These are phyloP conservation scores for Ceratobasidium sp. DNA, from an alignment of 1,284 basidiomycete species.

Conservation along the genomic window DNA sequence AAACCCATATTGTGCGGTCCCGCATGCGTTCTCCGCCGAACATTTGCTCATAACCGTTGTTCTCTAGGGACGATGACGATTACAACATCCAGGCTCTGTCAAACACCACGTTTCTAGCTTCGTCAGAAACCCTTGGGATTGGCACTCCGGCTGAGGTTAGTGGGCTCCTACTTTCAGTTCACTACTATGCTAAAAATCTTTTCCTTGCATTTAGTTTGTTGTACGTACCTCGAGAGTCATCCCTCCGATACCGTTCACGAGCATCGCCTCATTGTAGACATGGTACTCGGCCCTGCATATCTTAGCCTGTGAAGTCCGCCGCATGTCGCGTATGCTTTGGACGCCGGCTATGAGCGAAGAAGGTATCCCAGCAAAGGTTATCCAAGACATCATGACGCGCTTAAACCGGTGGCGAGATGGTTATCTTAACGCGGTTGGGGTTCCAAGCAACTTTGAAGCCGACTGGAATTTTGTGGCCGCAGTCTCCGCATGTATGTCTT, in stretches of 20 bases:
- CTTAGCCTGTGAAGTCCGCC: slow-evolving; percentile 79
- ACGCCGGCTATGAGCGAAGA: slow-evolving; percentile 75
- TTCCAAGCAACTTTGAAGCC: slow-evolving; percentile 82
- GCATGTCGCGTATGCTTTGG: slow-evolving; percentile 82
- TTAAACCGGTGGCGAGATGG: slow-evolving; percentile 79
- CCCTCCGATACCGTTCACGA: slow-evolving; percentile 17
- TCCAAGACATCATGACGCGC: slow-evolving; percentile 68
- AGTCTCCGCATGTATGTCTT: slow-evolving; percentile 70
- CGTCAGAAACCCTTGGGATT: slow-evolving; percentile 43
- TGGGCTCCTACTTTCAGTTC: slow-evolving; percentile 39
- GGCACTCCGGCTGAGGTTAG: slow-evolving; percentile 64
- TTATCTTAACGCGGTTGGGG: slow-evolving; percentile 80
- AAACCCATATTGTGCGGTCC: slow-evolving; percentile 69
- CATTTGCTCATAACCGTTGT: slow-evolving; percentile 60
- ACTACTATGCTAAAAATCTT: slow-evolving; percentile 30
- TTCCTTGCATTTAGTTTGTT: slow-evolving; percentile 55
- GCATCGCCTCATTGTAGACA: slow-evolving; percentile 46
- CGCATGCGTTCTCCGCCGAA: slow-evolving; percentile 52
- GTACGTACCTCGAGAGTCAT: slow-evolving; percentile 51
- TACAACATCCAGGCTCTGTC: slow-evolving; percentile 63
- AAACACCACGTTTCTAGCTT: slow-evolving; percentile 38
- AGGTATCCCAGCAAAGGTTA: slow-evolving; percentile 75
- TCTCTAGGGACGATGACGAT: slow-evolving; percentile 65
- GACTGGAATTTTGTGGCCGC: slow-evolving; percentile 92
- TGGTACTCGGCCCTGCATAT: slow-evolving; percentile 72